Evolutionary conservation across 129 eudicot species (phyloP).

Genomic region (Flaveria ramosissima): DNA sequence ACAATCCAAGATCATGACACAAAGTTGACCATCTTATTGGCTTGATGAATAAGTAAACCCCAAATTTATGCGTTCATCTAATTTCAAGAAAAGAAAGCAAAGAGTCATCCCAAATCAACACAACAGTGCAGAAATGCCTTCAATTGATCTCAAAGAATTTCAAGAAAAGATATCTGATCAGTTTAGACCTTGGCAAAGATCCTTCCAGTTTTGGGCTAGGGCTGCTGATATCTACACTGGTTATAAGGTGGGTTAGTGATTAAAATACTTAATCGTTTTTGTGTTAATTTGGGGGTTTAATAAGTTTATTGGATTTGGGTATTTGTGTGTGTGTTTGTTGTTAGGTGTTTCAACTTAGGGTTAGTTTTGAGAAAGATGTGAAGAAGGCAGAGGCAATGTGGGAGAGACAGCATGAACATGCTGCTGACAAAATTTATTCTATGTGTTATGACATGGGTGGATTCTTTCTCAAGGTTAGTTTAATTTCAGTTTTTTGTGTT

Average conservation of each 20-base stretch:
- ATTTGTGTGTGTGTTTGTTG: constrained; percentile 13
- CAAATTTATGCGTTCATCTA: constrained; percentile 8
- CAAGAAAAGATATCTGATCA: constrained; percentile 53
- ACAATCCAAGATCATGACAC: constrained; percentile 1
- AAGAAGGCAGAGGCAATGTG: constrained; percentile 91
- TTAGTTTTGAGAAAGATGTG: constrained; percentile 78
- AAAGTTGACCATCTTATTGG: constrained; percentile 23
- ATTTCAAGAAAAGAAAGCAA: not conserved
- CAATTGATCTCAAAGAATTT: constrained; percentile 54
- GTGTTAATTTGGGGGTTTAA: not conserved
- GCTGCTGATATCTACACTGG: constrained; percentile 93
- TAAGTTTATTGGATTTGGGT: constrained; percentile 16
- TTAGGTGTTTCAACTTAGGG: constrained; percentile 85
- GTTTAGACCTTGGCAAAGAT: constrained; percentile 74
- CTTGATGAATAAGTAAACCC: not conserved
- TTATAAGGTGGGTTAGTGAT: constrained; percentile 59
- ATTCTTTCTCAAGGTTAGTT: constrained; percentile 87
- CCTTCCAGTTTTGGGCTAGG: constrained; percentile 88
- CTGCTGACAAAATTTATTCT: constrained; percentile 87
- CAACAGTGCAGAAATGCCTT: constrained; percentile 37
- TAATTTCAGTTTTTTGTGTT: not conserved
- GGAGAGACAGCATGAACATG: constrained; percentile 96
- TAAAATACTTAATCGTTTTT: not conserved
- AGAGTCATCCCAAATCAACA: not conserved
- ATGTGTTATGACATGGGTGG: constrained; percentile 97